Evolutionary conservation across 2,329 filamentous ascomycete genomes (phyloP).

Genomic region (Fusarium transvaalense): DNA sequence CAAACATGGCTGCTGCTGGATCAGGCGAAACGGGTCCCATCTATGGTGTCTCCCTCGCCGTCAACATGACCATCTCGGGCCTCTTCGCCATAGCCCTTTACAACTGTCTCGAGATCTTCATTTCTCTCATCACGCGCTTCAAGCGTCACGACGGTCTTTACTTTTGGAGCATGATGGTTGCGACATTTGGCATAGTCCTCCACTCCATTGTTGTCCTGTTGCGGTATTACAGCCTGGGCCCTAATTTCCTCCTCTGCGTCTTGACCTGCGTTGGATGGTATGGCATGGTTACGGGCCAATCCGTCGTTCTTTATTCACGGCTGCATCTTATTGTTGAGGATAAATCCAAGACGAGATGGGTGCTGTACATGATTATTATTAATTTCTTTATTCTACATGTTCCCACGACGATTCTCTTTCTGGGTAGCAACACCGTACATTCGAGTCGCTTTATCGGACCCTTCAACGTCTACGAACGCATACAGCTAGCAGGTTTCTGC

Average conservation of each 20-base stretch:
- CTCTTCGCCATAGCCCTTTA: conserved; percentile 37
- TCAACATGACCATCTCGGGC: conserved; percentile 39
- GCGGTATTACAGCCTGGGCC: conserved; percentile 37
- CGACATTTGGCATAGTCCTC: conserved; percentile 27
- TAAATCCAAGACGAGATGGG: conserved; percentile 37
- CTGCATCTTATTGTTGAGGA: conserved; percentile 36
- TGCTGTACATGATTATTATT: conserved; percentile 36
- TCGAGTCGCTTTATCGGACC: conserved; percentile 21
- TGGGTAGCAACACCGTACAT: conserved; percentile 29
- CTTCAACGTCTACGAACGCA: conserved; percentile 38
- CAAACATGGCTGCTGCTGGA: conserved; percentile 29
- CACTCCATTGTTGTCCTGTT: conserved; percentile 37
- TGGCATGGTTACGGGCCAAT: conserved; percentile 40
- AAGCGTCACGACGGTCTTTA: conserved; percentile 36
- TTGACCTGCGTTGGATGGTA: conserved; percentile 41
- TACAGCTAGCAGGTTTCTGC: conserved; percentile 37
- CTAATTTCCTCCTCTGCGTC: conserved; percentile 36
- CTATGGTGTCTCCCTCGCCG: conserved; percentile 9
- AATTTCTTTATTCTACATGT: conserved; percentile 37
- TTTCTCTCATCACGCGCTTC: conserved; percentile 34
- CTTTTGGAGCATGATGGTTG: conserved; percentile 37
- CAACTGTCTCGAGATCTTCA: conserved; percentile 40
- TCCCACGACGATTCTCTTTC: conserved; percentile 31
- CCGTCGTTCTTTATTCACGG: conserved; percentile 36
- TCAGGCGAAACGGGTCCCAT: conserved; percentile 34